Conservation (phyloP, 2,329 filamentous ascomycete genomes). For the Cytospora paraplurivora region DNA sequence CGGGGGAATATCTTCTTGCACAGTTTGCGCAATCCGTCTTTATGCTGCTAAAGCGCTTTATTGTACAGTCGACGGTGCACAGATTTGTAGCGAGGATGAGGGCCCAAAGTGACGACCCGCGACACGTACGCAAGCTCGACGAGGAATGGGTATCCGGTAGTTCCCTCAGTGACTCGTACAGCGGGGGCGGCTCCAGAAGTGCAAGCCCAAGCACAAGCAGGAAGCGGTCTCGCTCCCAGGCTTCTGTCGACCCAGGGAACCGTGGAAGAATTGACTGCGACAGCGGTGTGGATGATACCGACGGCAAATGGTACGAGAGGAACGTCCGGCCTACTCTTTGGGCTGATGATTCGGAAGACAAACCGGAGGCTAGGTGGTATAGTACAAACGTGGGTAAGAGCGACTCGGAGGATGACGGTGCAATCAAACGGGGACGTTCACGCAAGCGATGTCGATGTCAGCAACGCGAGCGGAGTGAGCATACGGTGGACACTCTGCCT, state of each 20-base stretch:
- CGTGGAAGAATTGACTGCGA: no score
- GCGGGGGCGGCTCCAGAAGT: not conserved
- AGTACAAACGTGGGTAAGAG: not conserved
- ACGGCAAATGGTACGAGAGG: no score
- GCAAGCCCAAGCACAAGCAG: not conserved
- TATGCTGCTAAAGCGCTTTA: not conserved
- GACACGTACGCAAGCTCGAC: not conserved
- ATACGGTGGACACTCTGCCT: conserved; percentile 4
- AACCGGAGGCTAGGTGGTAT: not conserved
- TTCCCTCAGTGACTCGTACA: not conserved
- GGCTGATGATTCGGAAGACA: not conserved
- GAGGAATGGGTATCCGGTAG: not conserved
- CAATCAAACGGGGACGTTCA: not conserved
- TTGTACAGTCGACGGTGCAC: not conserved
- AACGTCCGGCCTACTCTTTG: no score
- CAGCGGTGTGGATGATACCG: no score
- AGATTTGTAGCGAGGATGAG: not conserved
- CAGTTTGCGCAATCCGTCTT: not conserved
- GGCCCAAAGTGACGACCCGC: no score
- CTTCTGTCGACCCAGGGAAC: no score
- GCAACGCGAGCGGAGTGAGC: not conserved
- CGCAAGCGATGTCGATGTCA: not conserved
- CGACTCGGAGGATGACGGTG: not conserved
- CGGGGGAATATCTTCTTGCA: not conserved
- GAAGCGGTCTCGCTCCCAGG: not conserved